A percentile compares a stretch with the other conserved stretches of the same genome.
Evolutionary conservation across 768 basidiomycete genomes (phyloP).

Genomic region (Termitomyces sp.): DNA sequence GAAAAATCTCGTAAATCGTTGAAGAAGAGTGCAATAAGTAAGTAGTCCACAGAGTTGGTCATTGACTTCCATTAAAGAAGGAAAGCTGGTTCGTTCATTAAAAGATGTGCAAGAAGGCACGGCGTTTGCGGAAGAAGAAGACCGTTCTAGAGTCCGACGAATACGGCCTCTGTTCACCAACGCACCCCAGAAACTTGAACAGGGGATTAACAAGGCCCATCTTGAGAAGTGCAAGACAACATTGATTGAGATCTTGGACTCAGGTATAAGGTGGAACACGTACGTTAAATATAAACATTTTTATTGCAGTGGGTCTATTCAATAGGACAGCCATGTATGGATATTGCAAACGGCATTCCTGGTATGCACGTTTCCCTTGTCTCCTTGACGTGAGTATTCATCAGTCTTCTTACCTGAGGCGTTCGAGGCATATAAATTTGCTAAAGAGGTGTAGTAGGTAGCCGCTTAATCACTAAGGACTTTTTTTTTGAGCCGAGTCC

Average conservation of each 20-base stretch:
- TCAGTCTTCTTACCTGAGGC: constrained; percentile 1
- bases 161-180: background rate
- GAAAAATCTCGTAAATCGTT: background rate
- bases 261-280: constrained; percentile 1
- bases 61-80: constrained; percentile 1
- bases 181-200: background rate
- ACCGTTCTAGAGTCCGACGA: background rate
- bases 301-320: background rate
- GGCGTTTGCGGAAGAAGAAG: background rate
- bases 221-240: background rate
- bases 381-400: constrained; percentile 9
- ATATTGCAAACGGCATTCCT: constrained; percentile 12
- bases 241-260: background rate
- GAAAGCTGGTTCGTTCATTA: background rate
- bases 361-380: constrained; percentile 11
- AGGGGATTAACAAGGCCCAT: too few species aligned
- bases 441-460: background rate
- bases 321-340: constrained; percentile 6
- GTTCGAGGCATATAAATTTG: background rate
- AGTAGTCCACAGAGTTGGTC: background rate
- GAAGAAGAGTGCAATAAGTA: background rate
- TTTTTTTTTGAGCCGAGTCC: too few species aligned
- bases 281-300: background rate
- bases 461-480: constrained; percentile 2
- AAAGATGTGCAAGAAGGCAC: background rate